Evolutionary conservation across 2,329 filamentous ascomycete species (phyloP).

Genomic region (Helotiales sp.): DNA sequence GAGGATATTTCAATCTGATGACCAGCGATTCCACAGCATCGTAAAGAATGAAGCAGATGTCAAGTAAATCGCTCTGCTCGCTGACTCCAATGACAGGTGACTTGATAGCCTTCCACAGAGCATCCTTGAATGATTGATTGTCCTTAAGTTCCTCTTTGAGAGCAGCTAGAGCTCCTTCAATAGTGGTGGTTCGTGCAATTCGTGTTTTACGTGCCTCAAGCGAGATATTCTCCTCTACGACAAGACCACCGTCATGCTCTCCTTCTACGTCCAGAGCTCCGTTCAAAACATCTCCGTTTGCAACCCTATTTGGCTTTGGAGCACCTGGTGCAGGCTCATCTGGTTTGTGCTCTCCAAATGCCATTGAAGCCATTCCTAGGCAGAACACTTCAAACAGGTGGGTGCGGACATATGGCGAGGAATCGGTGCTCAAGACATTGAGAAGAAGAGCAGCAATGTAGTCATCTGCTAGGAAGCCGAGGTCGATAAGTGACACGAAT

Average conservation of each 20-base stretch:
- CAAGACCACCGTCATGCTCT: constrained; percentile 42
- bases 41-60: constrained; percentile 52
- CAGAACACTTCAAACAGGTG: constrained; percentile 60
- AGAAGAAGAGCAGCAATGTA: constrained; percentile 57
- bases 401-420: constrained; percentile 62
- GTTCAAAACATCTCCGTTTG: constrained; percentile 12
- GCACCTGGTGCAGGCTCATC: constrained; percentile 27
- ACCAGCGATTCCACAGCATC: constrained; percentile 47
- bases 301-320: background rate
- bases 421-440: constrained; percentile 59
- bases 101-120: constrained; percentile 50
- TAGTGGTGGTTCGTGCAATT: constrained; percentile 48
- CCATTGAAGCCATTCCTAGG: constrained; percentile 60
- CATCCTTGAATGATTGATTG: constrained; percentile 44
- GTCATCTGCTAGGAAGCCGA: constrained; percentile 59
- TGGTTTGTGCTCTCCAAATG: constrained; percentile 56
- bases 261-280: constrained; percentile 22
- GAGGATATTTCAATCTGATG: constrained; percentile 48
- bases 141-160: constrained; percentile 49
- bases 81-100: constrained; percentile 47
- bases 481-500: constrained; percentile 62
- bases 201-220: constrained; percentile 47
- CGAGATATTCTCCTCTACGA: constrained; percentile 47
- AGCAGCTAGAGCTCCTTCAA: constrained; percentile 47
- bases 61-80: constrained; percentile 51